Evolutionary conservation across 805 yeast species (phyloP), one percentile per base, ranked within the genome.

Genomic region (Wickerhamiella slavikovae): DNA sequence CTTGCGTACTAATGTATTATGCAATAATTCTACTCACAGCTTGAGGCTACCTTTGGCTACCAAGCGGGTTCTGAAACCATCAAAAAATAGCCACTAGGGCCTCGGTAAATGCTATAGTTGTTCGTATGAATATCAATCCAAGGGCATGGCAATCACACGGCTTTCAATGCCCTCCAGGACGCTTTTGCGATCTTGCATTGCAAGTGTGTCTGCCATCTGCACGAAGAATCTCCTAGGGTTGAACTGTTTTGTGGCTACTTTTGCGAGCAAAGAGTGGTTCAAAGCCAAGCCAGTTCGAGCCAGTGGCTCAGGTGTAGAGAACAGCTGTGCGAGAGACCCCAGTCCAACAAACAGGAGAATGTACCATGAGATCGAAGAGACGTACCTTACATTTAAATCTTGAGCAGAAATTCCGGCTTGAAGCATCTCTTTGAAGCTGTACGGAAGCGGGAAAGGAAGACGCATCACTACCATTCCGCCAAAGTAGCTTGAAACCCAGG

Each of bases 321-420:
- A 38, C 30, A 85, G 60, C 22, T 76, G 64, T 48, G 73, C 75
- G 2, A 89, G 71, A 0, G 93, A 75, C 39, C 68, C 66, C 35
- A 89, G 61, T 17, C 96, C 96, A 29, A 83, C 51, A 36, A 80
- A 66, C 32, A 80, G 77, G 31, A 85, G 76, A 49, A 89, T 78
- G 49, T 85, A 89, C 96, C 96, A 89, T 4, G 95, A 80, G 14
- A 89, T 74, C 3, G 93, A 71, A 22, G 89, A 73, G 12, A 89
- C 96, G 69, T 93, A 89, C 17, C 92, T 58, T 6, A 73, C 93
- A 46, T 83, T 89, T 34, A 89, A 58, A 43, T 85, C 91, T 1
- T 72, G 62, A 1, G 96, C 82, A 34, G 61, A 64, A 10, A 89
- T 74, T 5, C 95, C 93, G 17, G 66, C 68, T 52, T 89, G 98